Base-by-base conservation (phyloP, 1,139 yeast species). In the Groenewaldozyma auringiensis region DNA sequence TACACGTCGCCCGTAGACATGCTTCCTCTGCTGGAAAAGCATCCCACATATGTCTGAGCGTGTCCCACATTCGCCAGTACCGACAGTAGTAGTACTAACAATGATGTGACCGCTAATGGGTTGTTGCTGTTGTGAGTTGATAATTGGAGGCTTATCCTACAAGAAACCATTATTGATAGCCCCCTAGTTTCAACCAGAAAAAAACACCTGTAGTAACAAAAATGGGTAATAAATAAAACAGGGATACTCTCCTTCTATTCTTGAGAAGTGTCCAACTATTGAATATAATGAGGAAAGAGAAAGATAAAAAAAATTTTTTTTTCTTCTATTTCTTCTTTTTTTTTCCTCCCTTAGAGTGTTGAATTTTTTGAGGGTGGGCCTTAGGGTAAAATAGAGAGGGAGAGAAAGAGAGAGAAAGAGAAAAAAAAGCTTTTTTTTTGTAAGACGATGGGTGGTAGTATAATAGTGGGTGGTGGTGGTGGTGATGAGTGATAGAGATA, bases 21-120 rank as follows among this genome's bases (percentile, higher is more conserved):
- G 48, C 56, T 51, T 27, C 55, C 50, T 33, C 53, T 51, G 18
- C 50, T 29, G 29, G 52, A 38, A 46, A 49, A 61, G 49, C 65
- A 61, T 18, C 64, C 64, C 3, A 37, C 21, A 21, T 21, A 14
- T 14, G 44, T 34, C 27, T 43, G 38, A 11, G 41, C 43, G 11
- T 21, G 13, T 20, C 21, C 38, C 8, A 11, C 21, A 21, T 13
- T 18, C 4, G 21, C 44, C 17, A 17, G 38, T 22, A 31, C 37
- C 37, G 38, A 14, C 20, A 38, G 33, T 17, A 6, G n/a, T 9
- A 18, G 11, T 8, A 18, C 11, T 9, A 36, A 6, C 27, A 33
- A 8, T 9, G 14, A 14, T 33, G 18, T 9, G n/a, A 33, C 14
- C 18, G 9, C 8, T n/a, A 8, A 33, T 33, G 9, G 8, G 18